Evolutionary conservation across 2,329 filamentous ascomycete species (phyloP).

Genomic region (Penicillium paneum): DNA sequence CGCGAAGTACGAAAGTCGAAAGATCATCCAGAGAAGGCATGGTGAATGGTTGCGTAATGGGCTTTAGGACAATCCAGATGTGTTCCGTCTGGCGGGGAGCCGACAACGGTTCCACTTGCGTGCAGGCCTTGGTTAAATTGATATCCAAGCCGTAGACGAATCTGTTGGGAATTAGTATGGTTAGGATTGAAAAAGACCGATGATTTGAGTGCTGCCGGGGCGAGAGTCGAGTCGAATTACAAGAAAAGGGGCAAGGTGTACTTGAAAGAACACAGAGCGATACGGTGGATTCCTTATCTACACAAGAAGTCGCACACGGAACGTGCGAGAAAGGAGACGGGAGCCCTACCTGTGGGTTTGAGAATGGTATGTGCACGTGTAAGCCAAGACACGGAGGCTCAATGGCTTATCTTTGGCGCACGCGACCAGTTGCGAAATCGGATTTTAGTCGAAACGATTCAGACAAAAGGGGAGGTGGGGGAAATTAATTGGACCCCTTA

Average conservation of each 20-base stretch:
- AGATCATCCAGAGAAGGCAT: constrained; percentile 30
- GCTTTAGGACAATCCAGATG: constrained; percentile 28
- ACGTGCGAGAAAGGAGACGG: constrained; percentile 2
- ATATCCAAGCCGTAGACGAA: constrained; percentile 24
- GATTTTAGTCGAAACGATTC: background rate
- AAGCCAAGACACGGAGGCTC: constrained; percentile 2
- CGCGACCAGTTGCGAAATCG: constrained; percentile 9
- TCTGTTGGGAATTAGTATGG: constrained; percentile 29
- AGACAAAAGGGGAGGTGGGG: constrained; percentile 16
- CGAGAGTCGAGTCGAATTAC: constrained; percentile 8
- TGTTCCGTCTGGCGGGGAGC: constrained; percentile 20
- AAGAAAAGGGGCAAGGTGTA: constrained; percentile 5
- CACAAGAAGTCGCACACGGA: constrained; percentile 5
- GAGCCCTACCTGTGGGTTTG: constrained; percentile 28
- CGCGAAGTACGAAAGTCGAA: constrained; percentile 25
- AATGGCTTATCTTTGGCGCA: constrained; percentile 1
- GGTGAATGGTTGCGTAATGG: constrained; percentile 24
- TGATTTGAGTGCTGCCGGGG: constrained; percentile 5
- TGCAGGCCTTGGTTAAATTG: constrained; percentile 22
- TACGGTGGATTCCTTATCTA: constrained; percentile 12
- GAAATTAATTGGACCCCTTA: constrained; percentile 14
- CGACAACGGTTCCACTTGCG: constrained; percentile 16
- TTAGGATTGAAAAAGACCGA: constrained; percentile 8
- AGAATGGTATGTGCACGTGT: background rate
- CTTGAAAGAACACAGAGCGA: constrained; percentile 4